Evolutionary conservation across 2,329 filamentous ascomycete genomes (phyloP).

Genomic region (Nectriaceae sp.): DNA sequence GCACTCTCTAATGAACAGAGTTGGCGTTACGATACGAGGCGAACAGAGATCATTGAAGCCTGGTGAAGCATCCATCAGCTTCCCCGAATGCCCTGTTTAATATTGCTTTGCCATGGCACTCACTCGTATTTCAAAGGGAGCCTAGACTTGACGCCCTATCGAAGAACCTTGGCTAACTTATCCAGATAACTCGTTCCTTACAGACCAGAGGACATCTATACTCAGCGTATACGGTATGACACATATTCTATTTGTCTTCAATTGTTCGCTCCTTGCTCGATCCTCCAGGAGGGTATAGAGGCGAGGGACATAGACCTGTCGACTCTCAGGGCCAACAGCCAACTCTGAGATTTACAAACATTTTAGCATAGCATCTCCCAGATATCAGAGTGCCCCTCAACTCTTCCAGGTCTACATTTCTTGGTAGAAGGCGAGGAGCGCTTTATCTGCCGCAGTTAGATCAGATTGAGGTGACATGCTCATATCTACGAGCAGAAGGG

Average conservation of each 20-base stretch:
- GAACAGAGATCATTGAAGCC: too few species aligned
- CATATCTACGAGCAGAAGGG: constrained; percentile 28
- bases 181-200: too few species aligned
- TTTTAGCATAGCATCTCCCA: constrained; percentile 23
- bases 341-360: constrained; percentile 23
- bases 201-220: constrained; percentile 21
- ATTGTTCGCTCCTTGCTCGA: constrained; percentile 20
- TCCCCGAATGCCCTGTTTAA: too few species aligned
- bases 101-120: too few species aligned
- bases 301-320: constrained; percentile 28
- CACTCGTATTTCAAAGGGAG: too few species aligned
- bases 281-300: constrained; percentile 29
- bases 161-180: not conserved
- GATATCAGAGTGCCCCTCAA: constrained; percentile 26
- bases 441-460: constrained; percentile 25
- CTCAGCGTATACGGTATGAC: constrained; percentile 28
- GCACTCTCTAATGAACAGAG: too few species aligned
- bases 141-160: not conserved
- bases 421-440: constrained; percentile 29
- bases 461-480: constrained; percentile 31
- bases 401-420: constrained; percentile 26
- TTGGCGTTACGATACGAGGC: too few species aligned
- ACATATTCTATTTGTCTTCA: constrained; percentile 13
- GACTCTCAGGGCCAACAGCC: constrained; percentile 18
- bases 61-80: too few species aligned